A percentile compares a stretch with the other conserved stretches of the same genome.
Conservation (phyloP, 2,329 filamentous ascomycete species). For the Paramyrothecium sp. region DNA sequence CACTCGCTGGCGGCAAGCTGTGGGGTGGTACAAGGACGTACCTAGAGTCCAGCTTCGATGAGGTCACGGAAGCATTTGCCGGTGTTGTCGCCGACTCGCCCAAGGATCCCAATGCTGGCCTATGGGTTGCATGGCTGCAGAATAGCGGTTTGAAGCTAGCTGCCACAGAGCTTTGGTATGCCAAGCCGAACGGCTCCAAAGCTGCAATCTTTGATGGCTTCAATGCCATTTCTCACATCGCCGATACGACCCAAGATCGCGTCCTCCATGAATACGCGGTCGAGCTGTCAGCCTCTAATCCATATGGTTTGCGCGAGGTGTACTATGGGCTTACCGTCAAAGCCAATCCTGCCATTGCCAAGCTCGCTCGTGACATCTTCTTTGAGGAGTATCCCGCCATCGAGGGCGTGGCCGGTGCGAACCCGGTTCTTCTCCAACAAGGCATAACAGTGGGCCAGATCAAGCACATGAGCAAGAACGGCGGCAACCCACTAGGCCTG, state of each 20-base stretch:
- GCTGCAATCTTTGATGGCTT: slow-evolving; percentile 33
- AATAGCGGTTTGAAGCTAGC: slow-evolving; percentile 18
- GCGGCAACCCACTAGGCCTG: slow-evolving; percentile 29
- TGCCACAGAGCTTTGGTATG: slow-evolving; percentile 32
- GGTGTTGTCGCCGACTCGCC: slow-evolving; percentile 25
- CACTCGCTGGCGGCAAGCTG: slow-evolving; percentile 8
- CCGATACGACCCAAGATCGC: slow-evolving; percentile 18
- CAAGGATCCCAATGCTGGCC: slow-evolving; percentile 30
- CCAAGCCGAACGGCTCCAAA: slow-evolving; percentile 27
- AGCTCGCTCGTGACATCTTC: slow-evolving; percentile 5
- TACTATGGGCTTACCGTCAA: slow-evolving; percentile 16
- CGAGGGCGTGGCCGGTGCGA: slow-evolving; percentile 15
- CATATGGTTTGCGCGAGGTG: slow-evolving; percentile 16
- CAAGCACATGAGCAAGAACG: slow-evolving; percentile 28
- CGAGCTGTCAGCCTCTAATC: slow-evolving; percentile 5
- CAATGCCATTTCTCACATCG: slow-evolving; percentile 20
- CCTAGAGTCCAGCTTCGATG: slow-evolving; percentile 22
- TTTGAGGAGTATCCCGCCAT: slow-evolving; percentile 18
- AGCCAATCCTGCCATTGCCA: slow-evolving; percentile 9
- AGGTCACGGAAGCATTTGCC: slow-evolving; percentile 27
- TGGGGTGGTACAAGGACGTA: slow-evolving; percentile 26
- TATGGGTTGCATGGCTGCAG: slow-evolving; percentile 25
- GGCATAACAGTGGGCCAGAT: slow-evolving; percentile 37
- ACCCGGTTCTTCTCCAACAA: slow-evolving; percentile 33
- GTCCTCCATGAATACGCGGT: slow-evolving; percentile 12